Evolutionary conservation across 176 grass and related monocot genomes (phyloP).

Genomic region (Metroxylon sagu): DNA sequence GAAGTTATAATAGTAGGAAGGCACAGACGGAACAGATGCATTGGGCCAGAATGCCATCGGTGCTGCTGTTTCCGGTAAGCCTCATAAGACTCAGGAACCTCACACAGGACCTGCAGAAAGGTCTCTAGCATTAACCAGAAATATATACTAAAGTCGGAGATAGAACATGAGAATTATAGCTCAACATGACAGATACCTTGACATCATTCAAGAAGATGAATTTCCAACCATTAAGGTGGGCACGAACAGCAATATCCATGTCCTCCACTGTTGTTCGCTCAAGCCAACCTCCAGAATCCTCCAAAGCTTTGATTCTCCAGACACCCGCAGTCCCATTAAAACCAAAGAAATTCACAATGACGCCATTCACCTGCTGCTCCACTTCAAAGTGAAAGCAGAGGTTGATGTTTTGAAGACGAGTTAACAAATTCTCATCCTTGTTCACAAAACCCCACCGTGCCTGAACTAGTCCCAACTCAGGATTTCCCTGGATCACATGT

Average conservation of each 20-base stretch:
- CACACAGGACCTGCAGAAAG: constrained; percentile 48
- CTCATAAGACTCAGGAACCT: constrained; percentile 77
- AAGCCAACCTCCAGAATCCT: constrained; percentile 73
- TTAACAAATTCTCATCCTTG: constrained; percentile 62
- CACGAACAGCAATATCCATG: constrained; percentile 76
- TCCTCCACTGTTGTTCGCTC: constrained; percentile 78
- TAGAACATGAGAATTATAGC: neutral
- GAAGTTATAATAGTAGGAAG: constrained; percentile 48
- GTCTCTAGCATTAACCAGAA: neutral
- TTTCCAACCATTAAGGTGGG: constrained; percentile 73
- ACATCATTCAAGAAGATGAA: constrained; percentile 84
- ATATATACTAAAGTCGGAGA: neutral
- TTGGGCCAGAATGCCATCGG: constrained; percentile 80
- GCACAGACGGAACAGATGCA: constrained; percentile 72
- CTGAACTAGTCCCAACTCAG: constrained; percentile 66
- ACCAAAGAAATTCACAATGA: constrained; percentile 67
- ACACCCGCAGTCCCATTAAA: constrained; percentile 79
- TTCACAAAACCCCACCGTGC: constrained; percentile 73
- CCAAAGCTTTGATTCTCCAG: constrained; percentile 74
- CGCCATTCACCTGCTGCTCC: constrained; percentile 75
- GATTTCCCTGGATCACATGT: constrained; percentile 41
- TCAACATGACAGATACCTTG: constrained; percentile 25
- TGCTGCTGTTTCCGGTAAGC: constrained; percentile 76
- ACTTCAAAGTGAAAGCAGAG: constrained; percentile 78
- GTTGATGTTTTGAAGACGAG: constrained; percentile 77